phyloP scores from a whole-genome alignment of 169 alveolate species.

The Neospora caninum region DNA sequence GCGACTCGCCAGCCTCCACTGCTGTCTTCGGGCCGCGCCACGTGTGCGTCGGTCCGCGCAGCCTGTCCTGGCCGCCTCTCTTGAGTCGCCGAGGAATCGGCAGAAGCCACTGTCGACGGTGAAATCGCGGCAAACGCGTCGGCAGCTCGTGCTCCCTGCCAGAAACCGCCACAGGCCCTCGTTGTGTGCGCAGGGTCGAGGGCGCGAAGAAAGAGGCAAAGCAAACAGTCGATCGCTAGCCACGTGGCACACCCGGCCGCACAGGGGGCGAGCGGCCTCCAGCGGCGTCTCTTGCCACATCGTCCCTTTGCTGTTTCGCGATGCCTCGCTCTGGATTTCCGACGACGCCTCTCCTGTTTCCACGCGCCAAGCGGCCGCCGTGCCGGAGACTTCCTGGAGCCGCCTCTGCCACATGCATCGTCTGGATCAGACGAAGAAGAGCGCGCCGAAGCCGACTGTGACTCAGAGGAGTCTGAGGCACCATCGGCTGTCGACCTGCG shows the following conservation, averaged over 20 bases:
- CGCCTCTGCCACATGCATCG: no score
- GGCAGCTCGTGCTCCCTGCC: no score
- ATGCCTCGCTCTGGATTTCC: not conserved
- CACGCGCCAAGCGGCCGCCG: not conserved
- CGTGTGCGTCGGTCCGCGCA: no score
- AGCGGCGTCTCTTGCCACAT: not conserved
- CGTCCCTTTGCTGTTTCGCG: not conserved
- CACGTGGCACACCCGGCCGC: constrained; percentile 11
- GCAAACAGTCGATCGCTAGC: not conserved
- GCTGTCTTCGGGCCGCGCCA: no score
- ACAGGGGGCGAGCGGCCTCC: not conserved
- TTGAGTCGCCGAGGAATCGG: no score
- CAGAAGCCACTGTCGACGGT: no score
- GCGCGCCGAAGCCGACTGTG: not conserved
- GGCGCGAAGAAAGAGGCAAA: not conserved
- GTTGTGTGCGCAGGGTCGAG: no score
- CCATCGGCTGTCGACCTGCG: not conserved
- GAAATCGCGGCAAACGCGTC: no score
- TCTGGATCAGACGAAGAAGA: not conserved
- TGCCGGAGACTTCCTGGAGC: not conserved
- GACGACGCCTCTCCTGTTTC: not conserved
- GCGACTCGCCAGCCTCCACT: no score
- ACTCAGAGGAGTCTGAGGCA: not conserved
- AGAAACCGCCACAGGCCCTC: no score
- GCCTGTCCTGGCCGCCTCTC: no score